Conservation (phyloP, 768 basidiomycete genomes). For the Arthromyces matolae region DNA sequence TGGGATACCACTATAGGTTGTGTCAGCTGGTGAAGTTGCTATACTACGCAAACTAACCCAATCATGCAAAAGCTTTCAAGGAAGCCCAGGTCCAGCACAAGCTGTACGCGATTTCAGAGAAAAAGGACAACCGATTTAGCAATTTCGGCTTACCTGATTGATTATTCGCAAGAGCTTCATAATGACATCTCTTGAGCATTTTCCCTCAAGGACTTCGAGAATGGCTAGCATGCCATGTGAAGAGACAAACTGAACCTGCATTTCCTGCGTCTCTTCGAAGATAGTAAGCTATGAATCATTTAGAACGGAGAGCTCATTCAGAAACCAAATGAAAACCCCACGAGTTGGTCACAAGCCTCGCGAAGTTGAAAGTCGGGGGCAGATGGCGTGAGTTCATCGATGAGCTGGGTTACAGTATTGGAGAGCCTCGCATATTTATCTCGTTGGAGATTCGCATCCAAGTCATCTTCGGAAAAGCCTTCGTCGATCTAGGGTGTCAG, state of each 20-base stretch:
- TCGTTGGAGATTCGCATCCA: conserved; percentile 87
- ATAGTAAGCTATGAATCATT: conserved; percentile 57
- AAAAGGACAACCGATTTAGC: not conserved
- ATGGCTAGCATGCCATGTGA: conserved; percentile 95
- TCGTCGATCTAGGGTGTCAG: conserved; percentile 74
- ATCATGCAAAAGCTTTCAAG: conserved; percentile 95
- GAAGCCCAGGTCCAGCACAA: conserved; percentile 75
- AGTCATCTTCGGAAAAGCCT: conserved; percentile 86
- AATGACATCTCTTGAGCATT: conserved; percentile 80
- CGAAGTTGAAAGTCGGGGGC: conserved; percentile 80
- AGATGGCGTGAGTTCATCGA: conserved; percentile 81
- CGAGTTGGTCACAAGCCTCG: conserved; percentile 85
- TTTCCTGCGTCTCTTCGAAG: conserved; percentile 76
- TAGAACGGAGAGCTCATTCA: conserved; percentile 2
- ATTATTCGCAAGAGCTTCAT: conserved; percentile 85
- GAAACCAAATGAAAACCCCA: conserved; percentile 31
- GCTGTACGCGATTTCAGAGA: conserved; percentile 30
- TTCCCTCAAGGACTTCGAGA: conserved; percentile 87
- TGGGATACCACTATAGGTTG: conserved; percentile 72
- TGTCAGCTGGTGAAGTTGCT: not conserved
- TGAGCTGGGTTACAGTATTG: conserved; percentile 74
- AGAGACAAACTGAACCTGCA: conserved; percentile 84
- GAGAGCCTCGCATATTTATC: conserved; percentile 91
- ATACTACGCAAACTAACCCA: conserved; percentile 44
- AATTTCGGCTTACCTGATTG: conserved; percentile 60